Base-by-base conservation (phyloP, 306 rosid genomes). In the Vigna reflexopilosa region DNA sequence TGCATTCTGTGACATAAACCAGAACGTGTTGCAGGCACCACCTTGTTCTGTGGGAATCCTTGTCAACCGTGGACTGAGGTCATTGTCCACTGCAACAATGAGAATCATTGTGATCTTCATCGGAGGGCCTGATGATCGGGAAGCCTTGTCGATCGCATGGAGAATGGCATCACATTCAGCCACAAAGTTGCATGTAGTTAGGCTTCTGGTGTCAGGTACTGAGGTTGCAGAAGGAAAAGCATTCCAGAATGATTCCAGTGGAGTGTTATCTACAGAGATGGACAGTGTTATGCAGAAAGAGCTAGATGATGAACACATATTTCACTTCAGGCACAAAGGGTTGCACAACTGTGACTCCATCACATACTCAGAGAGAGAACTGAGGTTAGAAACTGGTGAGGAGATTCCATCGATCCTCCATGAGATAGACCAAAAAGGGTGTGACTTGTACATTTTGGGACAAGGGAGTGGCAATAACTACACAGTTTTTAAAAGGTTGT, bases 71-170 rank as follows among this genome's bases (percentile, higher is more conserved):
- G 85, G 82, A 8, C 32, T 86, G 5, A 40, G 70, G 0, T 63
- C 70, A 1, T 36, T 44, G 4, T 24, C 44, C 3, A 5, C 54
- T 7, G 49, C 54, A 10, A 45, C 38, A 0, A 10, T 78, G 34
- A 57, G 47, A n/a, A 49, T 79, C 13, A 2, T 72, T 1, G n/a
- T 67, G 72, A 8, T 82, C 44, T 86, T 86, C 77, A 16, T 82
- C 1, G 86, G 86, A 0, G 86, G 97, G 4, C 74, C 87, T 0
- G 93, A 89, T 17, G 93, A 89, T 26, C 76, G 89, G 2, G 90
- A 87, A 72, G 96, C 96, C 47, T 59, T 87, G 6, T 81, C 88
- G 0, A 62, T 86, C 6, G 86, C 90, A 0, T 76, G 81, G 85
- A 77, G 91, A 67, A 87, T 91, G 88, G 85, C 84, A 0, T 61